Evolutionary conservation across 148 eudicot genomes (phyloP).

Genomic region (Vaccinium macrocarpon): DNA sequence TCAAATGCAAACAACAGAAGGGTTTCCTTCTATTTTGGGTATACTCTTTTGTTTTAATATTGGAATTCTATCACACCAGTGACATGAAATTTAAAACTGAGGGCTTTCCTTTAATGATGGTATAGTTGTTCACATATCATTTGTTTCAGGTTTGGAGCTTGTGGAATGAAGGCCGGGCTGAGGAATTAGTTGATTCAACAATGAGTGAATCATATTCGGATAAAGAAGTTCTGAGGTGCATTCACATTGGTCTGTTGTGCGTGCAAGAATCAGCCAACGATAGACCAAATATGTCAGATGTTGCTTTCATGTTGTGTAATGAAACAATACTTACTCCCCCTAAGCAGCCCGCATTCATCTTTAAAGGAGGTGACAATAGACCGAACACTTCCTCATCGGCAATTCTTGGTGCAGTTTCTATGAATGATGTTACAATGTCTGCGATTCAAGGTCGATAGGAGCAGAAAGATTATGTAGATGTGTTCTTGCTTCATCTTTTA

Average conservation of each 20-base stretch:
- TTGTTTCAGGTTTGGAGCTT: constrained; percentile 43
- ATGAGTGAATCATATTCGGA: constrained; percentile 16
- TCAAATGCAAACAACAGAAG: no score
- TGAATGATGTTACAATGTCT: not conserved
- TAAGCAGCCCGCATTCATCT: constrained; percentile 46
- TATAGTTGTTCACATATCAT: not conserved
- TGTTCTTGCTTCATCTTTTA: not conserved
- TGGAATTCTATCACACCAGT: no score
- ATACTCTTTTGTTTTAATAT: no score
- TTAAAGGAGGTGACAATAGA: constrained; percentile 10
- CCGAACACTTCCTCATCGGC: constrained; percentile 30
- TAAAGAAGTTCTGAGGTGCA: constrained; percentile 32
- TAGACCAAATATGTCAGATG: constrained; percentile 52
- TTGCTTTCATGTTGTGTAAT: constrained; percentile 45
- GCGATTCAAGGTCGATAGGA: not conserved
- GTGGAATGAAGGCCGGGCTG: constrained; percentile 39
- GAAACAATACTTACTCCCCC: constrained; percentile 41
- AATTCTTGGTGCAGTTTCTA: not conserved
- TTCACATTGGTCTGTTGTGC: constrained; percentile 49
- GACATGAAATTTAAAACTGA: not conserved
- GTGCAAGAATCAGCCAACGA: constrained; percentile 50
- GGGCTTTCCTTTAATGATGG: not conserved
- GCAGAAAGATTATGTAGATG: not conserved
- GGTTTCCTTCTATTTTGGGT: no score
- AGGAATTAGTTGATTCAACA: constrained; percentile 28